Evolutionary conservation across 371 early-diverging fungal species (phyloP).

Genomic region (Mucor indicus): DNA sequence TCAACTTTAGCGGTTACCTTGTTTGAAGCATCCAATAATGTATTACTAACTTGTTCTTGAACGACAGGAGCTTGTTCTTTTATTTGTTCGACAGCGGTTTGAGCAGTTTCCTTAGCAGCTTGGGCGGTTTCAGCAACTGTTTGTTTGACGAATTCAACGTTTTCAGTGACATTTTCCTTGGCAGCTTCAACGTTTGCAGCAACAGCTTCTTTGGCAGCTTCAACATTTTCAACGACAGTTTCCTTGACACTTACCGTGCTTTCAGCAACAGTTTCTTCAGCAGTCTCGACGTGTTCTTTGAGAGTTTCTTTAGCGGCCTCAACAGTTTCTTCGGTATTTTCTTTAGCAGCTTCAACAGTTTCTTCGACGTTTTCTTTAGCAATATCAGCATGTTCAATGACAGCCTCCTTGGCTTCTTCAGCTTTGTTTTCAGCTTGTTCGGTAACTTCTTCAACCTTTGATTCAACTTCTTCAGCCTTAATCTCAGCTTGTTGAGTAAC

Average conservation of each 20-base stretch:
- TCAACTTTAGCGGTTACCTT: too few relatives aligned
- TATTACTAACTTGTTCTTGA: conserved; percentile 1
- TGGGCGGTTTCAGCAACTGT: background rate
- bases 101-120: conserved; percentile 3
- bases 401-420: background rate
- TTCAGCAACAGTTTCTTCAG: conserved; percentile 7
- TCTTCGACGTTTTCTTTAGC: conserved; percentile 1
- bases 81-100: conserved; percentile 4
- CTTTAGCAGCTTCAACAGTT: conserved; percentile 5
- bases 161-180: conserved; percentile 1
- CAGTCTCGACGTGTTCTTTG: too few relatives aligned
- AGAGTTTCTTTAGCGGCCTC: too few relatives aligned
- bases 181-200: conserved; percentile 2
- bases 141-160: conserved; percentile 3
- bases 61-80: conserved; percentile 6
- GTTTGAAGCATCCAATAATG: background rate
- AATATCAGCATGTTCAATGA: background rate
- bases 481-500: too few relatives aligned
- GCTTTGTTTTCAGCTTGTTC: background rate
- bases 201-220: conserved; percentile 2
- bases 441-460: too few relatives aligned
- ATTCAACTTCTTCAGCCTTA: background rate
- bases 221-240: background rate
- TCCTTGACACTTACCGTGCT: conserved; percentile 5
- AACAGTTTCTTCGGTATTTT: too few relatives aligned